Evolutionary conservation across 139 green algal genomes (phyloP).

Genomic region (Tetraselmis chui): DNA sequence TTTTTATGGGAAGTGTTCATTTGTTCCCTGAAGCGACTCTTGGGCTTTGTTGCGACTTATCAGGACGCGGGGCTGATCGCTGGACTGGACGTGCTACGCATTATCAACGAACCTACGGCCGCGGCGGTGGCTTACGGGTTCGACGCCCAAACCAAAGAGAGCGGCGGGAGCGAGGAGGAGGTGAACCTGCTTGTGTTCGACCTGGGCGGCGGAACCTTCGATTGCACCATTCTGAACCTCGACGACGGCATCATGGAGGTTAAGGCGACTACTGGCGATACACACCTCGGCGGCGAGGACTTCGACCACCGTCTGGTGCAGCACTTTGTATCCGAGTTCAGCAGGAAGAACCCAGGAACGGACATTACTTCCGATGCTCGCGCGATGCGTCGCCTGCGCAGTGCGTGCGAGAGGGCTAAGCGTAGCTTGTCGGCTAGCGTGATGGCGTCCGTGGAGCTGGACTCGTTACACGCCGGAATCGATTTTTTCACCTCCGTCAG

Average conservation of each 20-base stretch:
- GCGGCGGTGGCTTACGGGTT: constrained; percentile 27
- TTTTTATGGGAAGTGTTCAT: no score
- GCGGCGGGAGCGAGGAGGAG: constrained; percentile 1
- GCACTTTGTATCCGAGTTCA: background rate
- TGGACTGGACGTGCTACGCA: constrained; percentile 26
- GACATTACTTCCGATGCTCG: constrained; percentile 2
- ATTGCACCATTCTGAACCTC: constrained; percentile 28
- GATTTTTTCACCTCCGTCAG: constrained; percentile 9
- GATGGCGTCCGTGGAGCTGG: constrained; percentile 5
- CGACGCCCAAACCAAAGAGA: constrained; percentile 6
- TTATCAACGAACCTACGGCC: constrained; percentile 38
- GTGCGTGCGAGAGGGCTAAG: constrained; percentile 17
- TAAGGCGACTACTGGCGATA: constrained; percentile 23
- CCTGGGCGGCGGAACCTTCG: constrained; percentile 37
- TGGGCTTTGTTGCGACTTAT: no score
- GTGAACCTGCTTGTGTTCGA: constrained; percentile 31
- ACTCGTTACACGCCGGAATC: background rate
- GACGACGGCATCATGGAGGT: constrained; percentile 23
- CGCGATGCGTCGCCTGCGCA: constrained; percentile 7
- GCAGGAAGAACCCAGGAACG: background rate
- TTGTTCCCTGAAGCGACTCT: no score
- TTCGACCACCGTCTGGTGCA: constrained; percentile 17
- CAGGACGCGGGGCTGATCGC: constrained; percentile 22
- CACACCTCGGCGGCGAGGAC: constrained; percentile 33
- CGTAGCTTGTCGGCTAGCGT: background rate